These are phyloP conservation scores for Hymenoscyphus fructigenus DNA, from an alignment of 2,329 filamentous ascomycete species.

Conservation along the genomic window DNA sequence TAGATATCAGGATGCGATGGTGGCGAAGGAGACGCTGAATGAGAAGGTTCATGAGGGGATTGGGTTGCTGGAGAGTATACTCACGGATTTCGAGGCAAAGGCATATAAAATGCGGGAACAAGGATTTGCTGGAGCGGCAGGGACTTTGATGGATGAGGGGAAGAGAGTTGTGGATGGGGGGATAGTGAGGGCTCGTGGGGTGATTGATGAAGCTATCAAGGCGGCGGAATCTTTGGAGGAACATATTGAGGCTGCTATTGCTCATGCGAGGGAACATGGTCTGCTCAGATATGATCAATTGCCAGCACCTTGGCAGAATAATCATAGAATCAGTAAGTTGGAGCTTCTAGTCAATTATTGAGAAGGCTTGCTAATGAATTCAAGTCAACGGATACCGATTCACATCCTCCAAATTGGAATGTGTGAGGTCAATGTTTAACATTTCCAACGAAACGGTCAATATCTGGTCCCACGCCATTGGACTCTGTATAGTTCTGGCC, in stretches of 20 bases:
- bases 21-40: constrained; percentile 80
- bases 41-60: constrained; percentile 90
- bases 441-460: constrained; percentile 94
- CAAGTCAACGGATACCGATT: constrained; percentile 82
- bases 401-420: constrained; percentile 85
- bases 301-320: constrained; percentile 88
- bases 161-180: constrained; percentile 79
- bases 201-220: constrained; percentile 77
- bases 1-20: constrained; percentile 82
- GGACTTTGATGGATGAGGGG: constrained; percentile 73
- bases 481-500: constrained; percentile 81
- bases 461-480: constrained; percentile 94
- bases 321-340: constrained; percentile 71
- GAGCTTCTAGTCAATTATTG: neutral
- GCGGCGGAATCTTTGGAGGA: constrained; percentile 82
- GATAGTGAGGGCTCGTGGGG: constrained; percentile 69
- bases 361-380: neutral
- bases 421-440: constrained; percentile 77
- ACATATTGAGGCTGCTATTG: constrained; percentile 76
- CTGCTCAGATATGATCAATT: constrained; percentile 88
- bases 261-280: constrained; percentile 73
- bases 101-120: constrained; percentile 78
- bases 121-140: constrained; percentile 71
- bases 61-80: constrained; percentile 78
- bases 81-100: constrained; percentile 80